Evolutionary conservation across 176 grass and related monocot species (phyloP).

Genomic region (Microstegium vimineum): DNA sequence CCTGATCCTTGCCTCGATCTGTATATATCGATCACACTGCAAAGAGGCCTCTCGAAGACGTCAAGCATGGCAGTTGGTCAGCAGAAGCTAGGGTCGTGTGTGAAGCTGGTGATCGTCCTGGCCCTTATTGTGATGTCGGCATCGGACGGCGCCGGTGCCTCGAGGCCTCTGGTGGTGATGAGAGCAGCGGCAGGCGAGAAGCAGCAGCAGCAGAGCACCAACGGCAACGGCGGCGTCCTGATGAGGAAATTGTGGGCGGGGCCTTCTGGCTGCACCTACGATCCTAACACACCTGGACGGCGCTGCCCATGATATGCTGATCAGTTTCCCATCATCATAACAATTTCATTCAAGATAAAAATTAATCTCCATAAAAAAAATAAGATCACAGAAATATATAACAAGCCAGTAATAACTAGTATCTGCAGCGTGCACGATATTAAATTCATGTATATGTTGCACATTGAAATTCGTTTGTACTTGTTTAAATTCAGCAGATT

Average conservation of each 20-base stretch:
- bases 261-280: slow-evolving; percentile 17
- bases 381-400: neutral
- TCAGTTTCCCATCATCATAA: neutral
- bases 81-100: neutral
- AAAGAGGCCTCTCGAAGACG: neutral
- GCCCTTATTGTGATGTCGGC: neutral
- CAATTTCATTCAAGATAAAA: neutral
- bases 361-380: too few species aligned
- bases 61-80: neutral
- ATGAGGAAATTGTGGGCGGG: neutral
- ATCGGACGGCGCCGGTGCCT: neutral
- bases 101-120: neutral
- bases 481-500: too few species aligned
- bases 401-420: neutral
- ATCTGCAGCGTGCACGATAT: neutral
- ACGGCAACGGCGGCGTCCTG: neutral
- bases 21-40: too few species aligned
- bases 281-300: neutral
- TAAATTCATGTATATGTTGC: neutral
- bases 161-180: neutral
- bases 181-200: neutral
- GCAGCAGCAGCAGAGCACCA: neutral
- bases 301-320: neutral
- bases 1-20: too few species aligned
- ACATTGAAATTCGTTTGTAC: neutral